phyloP scores from a whole-genome alignment of 306 rosid genomes.

The Mimosa bimucronata region DNA sequence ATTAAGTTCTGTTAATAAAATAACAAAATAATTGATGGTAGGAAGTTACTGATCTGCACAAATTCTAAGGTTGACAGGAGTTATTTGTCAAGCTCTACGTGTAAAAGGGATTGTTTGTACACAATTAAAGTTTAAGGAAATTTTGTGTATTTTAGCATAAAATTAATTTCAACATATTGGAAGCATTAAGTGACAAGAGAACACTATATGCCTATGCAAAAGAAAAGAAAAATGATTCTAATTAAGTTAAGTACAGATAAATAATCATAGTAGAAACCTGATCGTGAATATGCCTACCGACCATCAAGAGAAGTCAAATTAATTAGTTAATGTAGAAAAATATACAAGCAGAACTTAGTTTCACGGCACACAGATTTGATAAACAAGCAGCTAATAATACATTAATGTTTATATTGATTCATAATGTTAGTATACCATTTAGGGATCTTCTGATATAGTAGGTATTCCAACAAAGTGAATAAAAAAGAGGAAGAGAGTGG shows the following conservation, averaged over 20 bases:
- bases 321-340: not conserved
- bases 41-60: not conserved
- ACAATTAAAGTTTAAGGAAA: not conserved
- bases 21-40: not conserved
- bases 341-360: not conserved
- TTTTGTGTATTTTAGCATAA: not conserved
- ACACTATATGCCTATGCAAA: not conserved
- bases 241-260: not conserved
- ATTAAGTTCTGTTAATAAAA: not conserved
- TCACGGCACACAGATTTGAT: not conserved
- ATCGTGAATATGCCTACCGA: not conserved
- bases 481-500: not conserved
- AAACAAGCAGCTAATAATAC: constrained; percentile 13
- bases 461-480: constrained; percentile 23
- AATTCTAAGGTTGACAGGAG: not conserved
- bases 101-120: not conserved
- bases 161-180: not conserved
- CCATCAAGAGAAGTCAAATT: not conserved
- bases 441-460: not conserved
- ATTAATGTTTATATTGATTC: not conserved
- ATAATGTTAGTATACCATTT: not conserved
- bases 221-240: not conserved
- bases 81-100: not conserved
- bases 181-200: not conserved
- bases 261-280: not conserved